These are phyloP conservation scores for Tinospora cordifolia DNA, from an alignment of 164 flowering plant genomes.

Conservation along the genomic window DNA sequence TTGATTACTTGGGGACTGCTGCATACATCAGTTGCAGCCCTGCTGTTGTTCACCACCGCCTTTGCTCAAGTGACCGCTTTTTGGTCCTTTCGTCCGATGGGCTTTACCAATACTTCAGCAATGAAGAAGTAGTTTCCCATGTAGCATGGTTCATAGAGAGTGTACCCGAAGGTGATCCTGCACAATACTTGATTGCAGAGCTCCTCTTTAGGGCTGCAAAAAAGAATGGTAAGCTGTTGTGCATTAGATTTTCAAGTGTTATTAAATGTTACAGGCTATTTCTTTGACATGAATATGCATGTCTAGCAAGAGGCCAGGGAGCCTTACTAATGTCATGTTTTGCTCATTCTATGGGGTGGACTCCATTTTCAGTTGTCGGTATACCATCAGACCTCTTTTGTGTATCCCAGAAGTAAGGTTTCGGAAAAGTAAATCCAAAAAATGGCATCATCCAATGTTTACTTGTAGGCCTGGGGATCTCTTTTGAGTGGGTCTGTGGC, in stretches of 20 bases:
- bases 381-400: not conserved
- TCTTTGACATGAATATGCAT: not conserved
- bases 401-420: not conserved
- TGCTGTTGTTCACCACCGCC: conserved; percentile 45
- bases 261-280: not conserved
- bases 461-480: not conserved
- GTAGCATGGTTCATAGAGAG: conserved; percentile 60
- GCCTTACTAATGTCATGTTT: not conserved
- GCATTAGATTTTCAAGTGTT: not conserved
- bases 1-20: conserved; percentile 48
- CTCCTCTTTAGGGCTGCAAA: conserved; percentile 69
- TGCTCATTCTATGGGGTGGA: not conserved
- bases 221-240: conserved; percentile 47
- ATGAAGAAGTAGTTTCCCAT: conserved; percentile 66
- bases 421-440: not conserved
- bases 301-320: not conserved
- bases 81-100: conserved; percentile 68
- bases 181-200: conserved; percentile 58
- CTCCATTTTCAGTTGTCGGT: not conserved
- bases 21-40: conserved; percentile 57
- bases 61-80: conserved; percentile 53
- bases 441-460: not conserved
- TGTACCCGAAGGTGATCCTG: conserved; percentile 73
- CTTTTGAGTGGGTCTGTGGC: not conserved
- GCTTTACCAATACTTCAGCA: conserved; percentile 64